Base-by-base conservation (phyloP, 495 filamentous ascomycete genomes). In the Penicillium cataractarum region DNA sequence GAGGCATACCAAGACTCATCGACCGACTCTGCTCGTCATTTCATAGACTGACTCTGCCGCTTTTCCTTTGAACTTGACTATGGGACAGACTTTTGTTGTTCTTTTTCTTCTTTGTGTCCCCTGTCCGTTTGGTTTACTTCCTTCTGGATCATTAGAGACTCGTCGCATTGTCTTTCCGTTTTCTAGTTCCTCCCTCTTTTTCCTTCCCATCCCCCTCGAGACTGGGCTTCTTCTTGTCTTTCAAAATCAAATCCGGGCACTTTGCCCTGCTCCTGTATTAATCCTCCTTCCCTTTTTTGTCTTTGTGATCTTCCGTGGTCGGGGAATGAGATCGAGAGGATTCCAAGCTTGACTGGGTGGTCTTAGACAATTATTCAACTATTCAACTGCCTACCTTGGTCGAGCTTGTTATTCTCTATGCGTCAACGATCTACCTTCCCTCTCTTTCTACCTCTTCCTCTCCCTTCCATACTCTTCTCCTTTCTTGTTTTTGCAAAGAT, bases 241-340 rank as follows among this genome's bases (percentile, higher is more conserved):
- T 9, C 42, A 24, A 31, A 40, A 31, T 32, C 26, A 24, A 49
- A 50, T 50, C 10, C 9, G 40, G 40, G 15, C n/a, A 9, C 6
- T 26, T n/a, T 13, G 42, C 35, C 39, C 51, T 64, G 53, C 57
- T 64, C 56, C 53, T 71, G 69, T 71, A 71, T 58, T 69, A 69
- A 71, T 71, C 63, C 57, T 63, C 24, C 40, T 58, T 55, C 57
- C n/a, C n/a, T n/a, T n/a, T 51, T 58, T 49, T 48, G 42, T 63
- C 56, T 60, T 31, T 62, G 27, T 56, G 64, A 62, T 62, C 51
- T 61, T 53, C n/a, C 48, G 55, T n/a, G 35, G 39, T 60, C 6
- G 32, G 55, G 9, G n/a, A 24, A 5, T 24, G n/a, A 37, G 52
- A 50, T 49, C 55, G 52, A 31, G 48, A 58, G 39, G 24, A 17